A percentile compares a stretch with the other conserved stretches of the same genome.
These are phyloP conservation scores for Spergularia marina DNA, from an alignment of 148 eudicot genomes.

Conservation along the genomic window DNA sequence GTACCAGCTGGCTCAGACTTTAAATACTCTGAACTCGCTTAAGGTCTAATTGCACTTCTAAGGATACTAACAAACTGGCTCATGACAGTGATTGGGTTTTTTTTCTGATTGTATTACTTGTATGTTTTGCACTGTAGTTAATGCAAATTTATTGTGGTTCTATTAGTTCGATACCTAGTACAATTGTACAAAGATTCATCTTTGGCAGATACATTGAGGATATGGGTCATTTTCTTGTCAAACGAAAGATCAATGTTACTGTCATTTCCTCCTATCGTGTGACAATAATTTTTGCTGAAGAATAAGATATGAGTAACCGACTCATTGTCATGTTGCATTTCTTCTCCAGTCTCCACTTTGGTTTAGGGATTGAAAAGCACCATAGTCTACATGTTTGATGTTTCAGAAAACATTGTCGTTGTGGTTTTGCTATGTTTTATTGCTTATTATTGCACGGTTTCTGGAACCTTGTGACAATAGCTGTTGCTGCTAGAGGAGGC, in stretches of 20 bases:
- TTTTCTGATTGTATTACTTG: not conserved
- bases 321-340: not conserved
- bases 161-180: no score
- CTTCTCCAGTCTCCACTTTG: not conserved
- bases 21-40: not conserved
- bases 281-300: not conserved
- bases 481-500: constrained; percentile 92
- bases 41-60: not conserved
- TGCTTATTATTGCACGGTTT: constrained; percentile 1
- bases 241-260: not conserved
- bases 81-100: not conserved
- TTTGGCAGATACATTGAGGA: not conserved
- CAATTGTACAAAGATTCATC: not conserved
- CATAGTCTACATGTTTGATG: not conserved
- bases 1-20: not conserved
- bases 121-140: not conserved
- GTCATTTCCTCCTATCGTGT: not conserved
- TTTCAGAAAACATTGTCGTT: not conserved
- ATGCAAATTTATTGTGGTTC: no score
- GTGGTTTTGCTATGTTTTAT: not conserved
- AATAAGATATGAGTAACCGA: not conserved
- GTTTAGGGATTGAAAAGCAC: not conserved
- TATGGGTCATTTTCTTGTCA: not conserved
- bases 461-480: constrained; percentile 31
- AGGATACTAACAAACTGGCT: no score